phyloP scores from a whole-genome alignment of 441 rosid species.

The Adansonia rubrostipa region DNA sequence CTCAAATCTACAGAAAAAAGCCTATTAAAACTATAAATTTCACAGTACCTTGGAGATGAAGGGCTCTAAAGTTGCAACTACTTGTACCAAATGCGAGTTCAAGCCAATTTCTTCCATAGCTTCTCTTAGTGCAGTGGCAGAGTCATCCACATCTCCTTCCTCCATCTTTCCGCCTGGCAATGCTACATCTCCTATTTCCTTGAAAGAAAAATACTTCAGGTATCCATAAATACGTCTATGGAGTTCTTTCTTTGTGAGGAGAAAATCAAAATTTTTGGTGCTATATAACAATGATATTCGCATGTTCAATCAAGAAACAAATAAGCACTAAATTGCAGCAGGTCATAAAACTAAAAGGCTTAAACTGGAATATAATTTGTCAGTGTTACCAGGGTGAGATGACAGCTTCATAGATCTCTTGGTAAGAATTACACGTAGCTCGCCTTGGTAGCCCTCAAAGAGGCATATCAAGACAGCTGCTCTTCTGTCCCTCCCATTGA shows the following conservation, averaged over 20 bases:
- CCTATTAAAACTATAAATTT: background rate
- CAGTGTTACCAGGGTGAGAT: constrained; percentile 36
- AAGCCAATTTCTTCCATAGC: constrained; percentile 53
- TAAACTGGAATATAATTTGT: background rate
- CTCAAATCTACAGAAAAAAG: background rate
- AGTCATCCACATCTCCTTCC: constrained; percentile 38
- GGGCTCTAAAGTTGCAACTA: constrained; percentile 38
- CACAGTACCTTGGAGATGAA: constrained; percentile 40
- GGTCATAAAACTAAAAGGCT: background rate
- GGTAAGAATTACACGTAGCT: constrained; percentile 49
- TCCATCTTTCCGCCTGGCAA: constrained; percentile 55
- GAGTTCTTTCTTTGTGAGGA: no score
- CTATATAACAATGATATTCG: background rate
- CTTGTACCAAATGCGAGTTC: constrained; percentile 38
- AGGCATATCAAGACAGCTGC: constrained; percentile 51
- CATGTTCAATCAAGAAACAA: background rate
- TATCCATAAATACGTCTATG: background rate
- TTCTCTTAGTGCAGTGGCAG: constrained; percentile 46
- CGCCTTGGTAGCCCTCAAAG: constrained; percentile 39
- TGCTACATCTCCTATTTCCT: constrained; percentile 48
- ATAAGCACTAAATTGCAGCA: background rate
- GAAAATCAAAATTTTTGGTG: background rate
- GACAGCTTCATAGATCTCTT: constrained; percentile 46
- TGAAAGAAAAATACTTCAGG: background rate
- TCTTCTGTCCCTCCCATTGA: constrained; percentile 30